A percentile compares a stretch with the other conserved stretches of the same genome.
phyloP scores from a whole-genome alignment of 2,329 filamentous ascomycete genomes.

The Cordyceps pruinosa region DNA sequence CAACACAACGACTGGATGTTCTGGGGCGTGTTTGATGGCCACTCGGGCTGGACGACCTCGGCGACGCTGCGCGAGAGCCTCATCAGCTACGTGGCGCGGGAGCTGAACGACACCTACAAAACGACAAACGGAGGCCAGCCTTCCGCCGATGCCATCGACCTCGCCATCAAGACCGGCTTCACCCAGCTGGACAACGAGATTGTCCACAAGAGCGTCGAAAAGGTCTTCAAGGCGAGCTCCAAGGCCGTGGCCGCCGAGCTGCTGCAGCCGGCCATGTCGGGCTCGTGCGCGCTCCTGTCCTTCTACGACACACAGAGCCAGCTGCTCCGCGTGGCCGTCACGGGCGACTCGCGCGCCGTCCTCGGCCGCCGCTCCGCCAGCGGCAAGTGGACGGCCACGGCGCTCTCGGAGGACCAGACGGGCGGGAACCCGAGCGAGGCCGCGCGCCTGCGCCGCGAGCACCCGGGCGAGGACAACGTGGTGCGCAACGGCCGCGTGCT shows the following conservation, averaged over 20 bases:
- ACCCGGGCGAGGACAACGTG: conserved; percentile 84
- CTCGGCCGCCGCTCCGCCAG: conserved; percentile 69
- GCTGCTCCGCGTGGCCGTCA: conserved; percentile 86
- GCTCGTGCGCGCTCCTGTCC: conserved; percentile 92
- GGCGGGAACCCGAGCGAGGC: conserved; percentile 82
- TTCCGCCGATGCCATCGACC: conserved; percentile 72
- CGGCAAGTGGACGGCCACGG: conserved; percentile 88
- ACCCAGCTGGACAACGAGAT: conserved; percentile 87
- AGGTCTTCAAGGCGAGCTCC: conserved; percentile 80
- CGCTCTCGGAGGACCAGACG: conserved; percentile 89
- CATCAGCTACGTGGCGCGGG: conserved; percentile 85
- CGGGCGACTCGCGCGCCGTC: conserved; percentile 92
- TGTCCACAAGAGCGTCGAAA: conserved; percentile 84
- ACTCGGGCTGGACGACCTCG: conserved; percentile 96
- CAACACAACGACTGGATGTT: conserved; percentile 92
- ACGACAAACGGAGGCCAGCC: conserved; percentile 58
- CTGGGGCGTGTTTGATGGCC: conserved; percentile 97
- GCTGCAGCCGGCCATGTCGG: conserved; percentile 85
- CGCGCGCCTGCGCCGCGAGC: conserved; percentile 72
- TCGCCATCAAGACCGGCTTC: conserved; percentile 90
- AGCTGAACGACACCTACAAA: conserved; percentile 89
- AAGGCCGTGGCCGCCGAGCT: conserved; percentile 88
- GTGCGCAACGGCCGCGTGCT: conserved; percentile 84
- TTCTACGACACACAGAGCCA: conserved; percentile 91
- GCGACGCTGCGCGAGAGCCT: conserved; percentile 89